phyloP scores from a whole-genome alignment of 371 early-diverging fungal genomes.

The Zancudomyces culisetae region DNA sequence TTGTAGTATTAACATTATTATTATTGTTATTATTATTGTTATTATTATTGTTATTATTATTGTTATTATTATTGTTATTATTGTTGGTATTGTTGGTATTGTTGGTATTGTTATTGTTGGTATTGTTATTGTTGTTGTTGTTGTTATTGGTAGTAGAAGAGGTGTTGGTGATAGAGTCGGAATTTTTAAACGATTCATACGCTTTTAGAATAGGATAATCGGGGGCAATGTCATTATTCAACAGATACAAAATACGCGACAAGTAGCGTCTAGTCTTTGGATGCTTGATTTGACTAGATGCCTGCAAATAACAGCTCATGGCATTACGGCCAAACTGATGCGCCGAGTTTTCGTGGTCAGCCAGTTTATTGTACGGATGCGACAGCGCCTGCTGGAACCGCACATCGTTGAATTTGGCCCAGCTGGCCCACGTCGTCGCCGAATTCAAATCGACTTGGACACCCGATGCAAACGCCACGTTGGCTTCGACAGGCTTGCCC shows the following conservation, averaged over 20 bases:
- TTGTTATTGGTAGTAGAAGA: too few species aligned
- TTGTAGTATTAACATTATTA: too few species aligned
- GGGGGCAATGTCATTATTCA: conserved; percentile 68
- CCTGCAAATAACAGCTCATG: conserved; percentile 92
- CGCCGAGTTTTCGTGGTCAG: conserved; percentile 44
- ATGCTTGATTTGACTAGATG: conserved; percentile 73
- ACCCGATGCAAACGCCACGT: conserved; percentile 81
- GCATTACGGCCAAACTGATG: conserved; percentile 74
- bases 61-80: too few species aligned
- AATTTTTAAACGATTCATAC: conserved; percentile 72
- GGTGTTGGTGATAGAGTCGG: too few species aligned
- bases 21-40: too few species aligned
- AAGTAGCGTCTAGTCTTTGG: conserved; percentile 75
- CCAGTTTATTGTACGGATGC: conserved; percentile 5
- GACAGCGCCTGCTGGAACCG: conserved; percentile 32
- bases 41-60: too few species aligned
- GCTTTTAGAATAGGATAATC: conserved; percentile 51
- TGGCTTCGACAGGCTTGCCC: conserved; percentile 72
- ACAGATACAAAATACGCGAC: conserved; percentile 80
- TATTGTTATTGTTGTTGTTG: too few species aligned
- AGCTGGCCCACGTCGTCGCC: conserved; percentile 91
- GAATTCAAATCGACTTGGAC: conserved; percentile 76
- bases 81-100: too few species aligned
- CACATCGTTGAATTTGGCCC: conserved; percentile 90
- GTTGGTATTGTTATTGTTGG: too few species aligned